Conservation (phyloP, 805 yeast genomes). For the Teunomyces gatunensis region DNA sequence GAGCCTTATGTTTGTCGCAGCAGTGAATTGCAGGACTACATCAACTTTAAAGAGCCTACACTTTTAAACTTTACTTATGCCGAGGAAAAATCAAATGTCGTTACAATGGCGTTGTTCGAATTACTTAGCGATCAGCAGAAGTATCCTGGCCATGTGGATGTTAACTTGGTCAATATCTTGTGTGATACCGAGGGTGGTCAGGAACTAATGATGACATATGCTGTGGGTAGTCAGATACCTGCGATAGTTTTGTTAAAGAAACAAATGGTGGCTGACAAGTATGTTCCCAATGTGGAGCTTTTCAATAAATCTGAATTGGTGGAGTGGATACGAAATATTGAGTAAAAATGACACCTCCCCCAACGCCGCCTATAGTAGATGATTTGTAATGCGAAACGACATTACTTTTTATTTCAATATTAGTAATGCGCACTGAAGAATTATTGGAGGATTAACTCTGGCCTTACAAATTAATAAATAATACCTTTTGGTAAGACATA, state of each 20-base stretch:
- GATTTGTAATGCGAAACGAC: conserved; percentile 2
- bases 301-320: conserved; percentile 29
- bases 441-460: not conserved
- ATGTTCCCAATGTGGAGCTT: conserved; percentile 18
- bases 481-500: not conserved
- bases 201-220: conserved; percentile 56
- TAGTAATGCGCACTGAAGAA: not conserved
- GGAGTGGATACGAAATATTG: conserved; percentile 27
- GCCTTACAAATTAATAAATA: not conserved
- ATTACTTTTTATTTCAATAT: not conserved
- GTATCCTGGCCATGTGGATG: conserved; percentile 35
- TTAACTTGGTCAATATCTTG: conserved; percentile 70
- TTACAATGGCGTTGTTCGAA: conserved; percentile 60
- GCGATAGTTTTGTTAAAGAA: conserved; percentile 64
- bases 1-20: conserved; percentile 48
- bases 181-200: conserved; percentile 63
- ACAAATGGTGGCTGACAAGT: conserved; percentile 50
- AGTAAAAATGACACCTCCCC: conserved; percentile 6
- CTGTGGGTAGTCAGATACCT: conserved; percentile 53
- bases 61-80: conserved; percentile 73
- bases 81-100: conserved; percentile 56
- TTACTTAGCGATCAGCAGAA: conserved; percentile 17
- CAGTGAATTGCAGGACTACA: conserved; percentile 55
- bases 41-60: conserved; percentile 57
- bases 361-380: not conserved